A percentile compares a stretch with the other conserved stretches of the same genome.
These are phyloP conservation scores for Dichotomocladium elegans DNA, from an alignment of 371 early-diverging fungal genomes.

Conservation along the genomic window DNA sequence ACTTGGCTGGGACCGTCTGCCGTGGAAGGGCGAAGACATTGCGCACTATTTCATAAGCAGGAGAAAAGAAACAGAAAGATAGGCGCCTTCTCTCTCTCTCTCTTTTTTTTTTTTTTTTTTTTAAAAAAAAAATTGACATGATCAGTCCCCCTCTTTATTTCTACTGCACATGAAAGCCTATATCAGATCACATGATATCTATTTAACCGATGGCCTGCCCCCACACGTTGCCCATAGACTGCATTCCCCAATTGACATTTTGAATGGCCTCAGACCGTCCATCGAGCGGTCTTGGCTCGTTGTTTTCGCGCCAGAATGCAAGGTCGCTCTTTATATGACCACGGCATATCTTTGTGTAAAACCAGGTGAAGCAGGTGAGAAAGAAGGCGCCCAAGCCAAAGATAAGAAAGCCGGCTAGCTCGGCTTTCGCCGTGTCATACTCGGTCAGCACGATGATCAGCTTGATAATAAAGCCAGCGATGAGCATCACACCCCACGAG, in stretches of 20 bases:
- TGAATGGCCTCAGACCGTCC: conserved; percentile 19
- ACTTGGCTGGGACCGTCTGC: too few species aligned
- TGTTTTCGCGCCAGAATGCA: conserved; percentile 25
- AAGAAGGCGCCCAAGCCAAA: conserved; percentile 32
- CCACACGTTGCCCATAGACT: conserved; percentile 24
- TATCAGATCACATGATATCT: neutral
- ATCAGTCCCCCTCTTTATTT: too few species aligned
- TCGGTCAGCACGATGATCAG: conserved; percentile 32
- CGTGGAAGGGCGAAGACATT: neutral
- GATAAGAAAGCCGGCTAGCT: conserved; percentile 23
- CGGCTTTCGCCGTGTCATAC: conserved; percentile 19
- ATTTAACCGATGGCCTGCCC: conserved; percentile 29
- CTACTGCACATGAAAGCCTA: neutral
- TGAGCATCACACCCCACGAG: conserved; percentile 35
- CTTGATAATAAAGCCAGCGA: conserved; percentile 34
- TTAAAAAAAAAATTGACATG: neutral
- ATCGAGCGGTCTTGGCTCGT: conserved; percentile 13
- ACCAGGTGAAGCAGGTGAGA: conserved; percentile 36
- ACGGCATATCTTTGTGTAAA: conserved; percentile 32
- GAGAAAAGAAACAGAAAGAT: neutral
- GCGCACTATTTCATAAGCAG: neutral
- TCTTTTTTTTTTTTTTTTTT: neutral
- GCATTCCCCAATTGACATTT: conserved; percentile 27
- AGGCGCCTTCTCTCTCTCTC: too few species aligned
- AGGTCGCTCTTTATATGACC: conserved; percentile 22